These are phyloP conservation scores for Penicillium sp. DNA, from an alignment of 2,329 filamentous ascomycete species.

Conservation along the genomic window DNA sequence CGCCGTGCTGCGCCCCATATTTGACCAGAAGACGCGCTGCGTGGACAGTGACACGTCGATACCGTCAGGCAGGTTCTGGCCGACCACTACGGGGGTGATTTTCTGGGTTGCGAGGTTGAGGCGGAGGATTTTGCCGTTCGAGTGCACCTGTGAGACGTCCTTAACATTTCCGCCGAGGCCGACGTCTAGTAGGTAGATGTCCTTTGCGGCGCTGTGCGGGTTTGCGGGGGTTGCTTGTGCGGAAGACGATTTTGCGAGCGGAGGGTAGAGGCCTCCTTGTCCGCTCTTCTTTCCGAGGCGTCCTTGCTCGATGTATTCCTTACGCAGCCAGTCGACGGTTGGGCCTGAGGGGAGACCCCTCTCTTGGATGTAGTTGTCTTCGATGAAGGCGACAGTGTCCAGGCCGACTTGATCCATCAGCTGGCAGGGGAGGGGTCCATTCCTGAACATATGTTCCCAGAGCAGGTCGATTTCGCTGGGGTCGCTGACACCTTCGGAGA, in stretches of 20 bases:
- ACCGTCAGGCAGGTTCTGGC: conserved; percentile 44
- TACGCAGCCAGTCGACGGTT: conserved; percentile 47
- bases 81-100: conserved; percentile 10
- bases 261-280: conserved; percentile 44
- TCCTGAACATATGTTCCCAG: conserved; percentile 38
- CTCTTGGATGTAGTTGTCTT: conserved; percentile 53
- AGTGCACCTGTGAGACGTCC: conserved; percentile 14
- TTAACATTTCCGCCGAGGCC: conserved; percentile 22
- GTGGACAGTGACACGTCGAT: conserved; percentile 38
- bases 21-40: conserved; percentile 51
- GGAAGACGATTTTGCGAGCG: conserved; percentile 6
- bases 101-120: conserved; percentile 18
- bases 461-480: conserved; percentile 51
- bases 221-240: conserved; percentile 8
- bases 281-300: conserved; percentile 41
- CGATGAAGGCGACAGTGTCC: conserved; percentile 54
- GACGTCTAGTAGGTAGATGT: conserved; percentile 25
- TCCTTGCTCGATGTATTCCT: conserved; percentile 47
- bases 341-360: conserved; percentile 38
- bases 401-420: conserved; percentile 53
- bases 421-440: conserved; percentile 31
- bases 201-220: conserved; percentile 8
- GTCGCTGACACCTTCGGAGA: conserved; percentile 50
- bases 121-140: conserved; percentile 17
- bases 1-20: conserved; percentile 46